Percentiles rank a stretch among this genome's conserved stretches.
phyloP scores from a whole-genome alignment of 139 green algal species.

The Picochlorum sp. region DNA sequence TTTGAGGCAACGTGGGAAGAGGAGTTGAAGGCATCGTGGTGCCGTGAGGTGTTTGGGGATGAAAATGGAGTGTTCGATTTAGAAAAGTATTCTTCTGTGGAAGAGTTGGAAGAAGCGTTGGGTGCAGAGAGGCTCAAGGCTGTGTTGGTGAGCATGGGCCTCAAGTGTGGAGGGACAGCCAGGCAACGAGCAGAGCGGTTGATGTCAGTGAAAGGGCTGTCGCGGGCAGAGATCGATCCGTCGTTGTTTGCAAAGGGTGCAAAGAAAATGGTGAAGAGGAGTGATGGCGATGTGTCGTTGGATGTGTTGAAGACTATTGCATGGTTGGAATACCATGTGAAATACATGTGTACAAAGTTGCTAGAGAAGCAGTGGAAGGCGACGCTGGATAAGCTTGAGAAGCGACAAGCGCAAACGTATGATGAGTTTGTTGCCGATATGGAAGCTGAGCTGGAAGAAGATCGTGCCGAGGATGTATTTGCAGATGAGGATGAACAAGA shows the following conservation, averaged over 20 bases:
- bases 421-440: constrained; percentile 76
- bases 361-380: constrained; percentile 59
- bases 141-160: constrained; percentile 63
- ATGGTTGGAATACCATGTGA: constrained; percentile 30
- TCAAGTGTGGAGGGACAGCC: constrained; percentile 89
- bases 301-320: constrained; percentile 10
- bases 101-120: constrained; percentile 69
- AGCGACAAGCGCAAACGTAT: constrained; percentile 84
- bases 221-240: constrained; percentile 52
- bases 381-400: constrained; percentile 81
- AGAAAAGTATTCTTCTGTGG: constrained; percentile 65
- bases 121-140: constrained; percentile 70
- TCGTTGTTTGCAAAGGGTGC: constrained; percentile 70
- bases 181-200: constrained; percentile 79
- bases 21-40: constrained; percentile 64
- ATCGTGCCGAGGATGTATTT: background rate
- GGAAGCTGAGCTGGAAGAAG: constrained; percentile 36
- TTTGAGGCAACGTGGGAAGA: constrained; percentile 57
- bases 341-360: constrained; percentile 31
- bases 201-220: constrained; percentile 52
- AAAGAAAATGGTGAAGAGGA: no score
- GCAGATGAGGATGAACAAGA: constrained; percentile 67
- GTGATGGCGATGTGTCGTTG: background rate
- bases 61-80: constrained; percentile 48
- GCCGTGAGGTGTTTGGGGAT: constrained; percentile 38